Percentiles rank a stretch among this genome's conserved stretches.
Conservation (phyloP, 1,284 basidiomycete species). For the Ustilago sp. region DNA sequence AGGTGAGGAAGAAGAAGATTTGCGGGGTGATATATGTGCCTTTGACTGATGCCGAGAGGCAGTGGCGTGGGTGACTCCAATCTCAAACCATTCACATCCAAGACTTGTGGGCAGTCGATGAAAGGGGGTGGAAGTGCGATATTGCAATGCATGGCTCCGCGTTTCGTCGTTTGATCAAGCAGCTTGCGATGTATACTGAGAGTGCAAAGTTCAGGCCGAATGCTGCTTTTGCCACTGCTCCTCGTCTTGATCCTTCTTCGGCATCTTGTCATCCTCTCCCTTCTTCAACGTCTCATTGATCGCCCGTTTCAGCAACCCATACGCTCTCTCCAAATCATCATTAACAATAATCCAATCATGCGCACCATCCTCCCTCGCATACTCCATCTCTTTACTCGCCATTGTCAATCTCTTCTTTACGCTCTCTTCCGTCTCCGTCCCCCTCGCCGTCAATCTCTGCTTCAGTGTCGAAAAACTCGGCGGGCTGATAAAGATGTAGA, state of each 20-base stretch:
- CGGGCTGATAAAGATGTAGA: slow-evolving; percentile 93
- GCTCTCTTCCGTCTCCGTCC: slow-evolving; percentile 84
- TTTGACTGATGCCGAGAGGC: slow-evolving; percentile 53
- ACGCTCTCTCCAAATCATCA: slow-evolving; percentile 87
- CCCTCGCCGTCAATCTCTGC: slow-evolving; percentile 79
- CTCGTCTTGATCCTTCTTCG: slow-evolving; percentile 52
- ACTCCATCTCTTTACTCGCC: slow-evolving; percentile 85
- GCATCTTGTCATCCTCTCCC: slow-evolving; percentile 53
- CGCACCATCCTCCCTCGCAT: slow-evolving; percentile 78
- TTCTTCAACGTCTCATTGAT: slow-evolving; percentile 39
- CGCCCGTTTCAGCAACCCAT: slow-evolving; percentile 72
- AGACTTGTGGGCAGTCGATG: too few species aligned
- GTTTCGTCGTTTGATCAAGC: too few species aligned
- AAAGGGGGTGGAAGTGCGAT: not conserved
- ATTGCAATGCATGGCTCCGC: too few species aligned
- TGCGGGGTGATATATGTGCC: slow-evolving; percentile 78
- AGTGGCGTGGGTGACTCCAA: slow-evolving; percentile 30
- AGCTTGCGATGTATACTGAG: not conserved
- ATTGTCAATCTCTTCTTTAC: slow-evolving; percentile 82
- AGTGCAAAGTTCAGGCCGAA: not conserved
- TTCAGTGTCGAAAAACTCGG: slow-evolving; percentile 75
- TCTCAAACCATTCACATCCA: not conserved
- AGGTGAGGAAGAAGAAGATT: slow-evolving; percentile 77
- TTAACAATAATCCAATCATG: slow-evolving; percentile 92
- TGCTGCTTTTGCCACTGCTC: slow-evolving; percentile 31